phyloP scores from a whole-genome alignment of 2,329 filamentous ascomycete species.

The Diaporthe velutina region DNA sequence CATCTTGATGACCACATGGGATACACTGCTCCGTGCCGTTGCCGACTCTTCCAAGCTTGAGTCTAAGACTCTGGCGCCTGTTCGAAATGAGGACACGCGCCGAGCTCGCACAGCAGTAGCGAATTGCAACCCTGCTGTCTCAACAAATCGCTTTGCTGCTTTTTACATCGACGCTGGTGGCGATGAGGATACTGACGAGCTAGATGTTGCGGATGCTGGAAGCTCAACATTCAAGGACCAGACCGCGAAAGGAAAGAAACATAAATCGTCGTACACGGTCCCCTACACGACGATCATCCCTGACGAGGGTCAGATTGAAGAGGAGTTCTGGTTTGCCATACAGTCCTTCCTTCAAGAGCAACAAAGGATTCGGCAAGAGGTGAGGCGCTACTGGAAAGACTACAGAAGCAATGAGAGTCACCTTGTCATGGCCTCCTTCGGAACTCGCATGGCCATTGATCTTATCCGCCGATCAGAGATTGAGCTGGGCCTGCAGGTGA shows the following conservation, averaged over 20 bases:
- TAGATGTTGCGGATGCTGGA: neutral
- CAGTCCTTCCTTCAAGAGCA: constrained; percentile 26
- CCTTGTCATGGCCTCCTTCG: constrained; percentile 22
- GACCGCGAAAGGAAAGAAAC: neutral
- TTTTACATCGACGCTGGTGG: neutral
- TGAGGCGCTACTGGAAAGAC: constrained; percentile 22
- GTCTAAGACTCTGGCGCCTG: neutral
- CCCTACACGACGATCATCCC: neutral
- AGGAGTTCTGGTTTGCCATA: constrained; percentile 32
- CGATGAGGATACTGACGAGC: neutral
- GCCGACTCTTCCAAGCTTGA: neutral
- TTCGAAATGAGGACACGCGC: neutral
- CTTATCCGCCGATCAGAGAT: constrained; percentile 30
- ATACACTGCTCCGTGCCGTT: constrained; percentile 13
- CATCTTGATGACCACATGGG: constrained; percentile 15
- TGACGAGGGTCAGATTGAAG: constrained; percentile 22
- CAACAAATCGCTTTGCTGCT: constrained; percentile 6
- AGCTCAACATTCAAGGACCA: neutral
- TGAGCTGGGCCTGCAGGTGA: constrained; percentile 18
- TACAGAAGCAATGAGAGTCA: neutral
- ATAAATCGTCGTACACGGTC: neutral
- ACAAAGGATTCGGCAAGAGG: constrained; percentile 16
- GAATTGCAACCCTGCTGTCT: neutral
- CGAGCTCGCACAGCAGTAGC: neutral
- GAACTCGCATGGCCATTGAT: constrained; percentile 26